Base-by-base conservation (phyloP, 2,329 filamentous ascomycete genomes). In the Ceratocystis colombiana region DNA sequence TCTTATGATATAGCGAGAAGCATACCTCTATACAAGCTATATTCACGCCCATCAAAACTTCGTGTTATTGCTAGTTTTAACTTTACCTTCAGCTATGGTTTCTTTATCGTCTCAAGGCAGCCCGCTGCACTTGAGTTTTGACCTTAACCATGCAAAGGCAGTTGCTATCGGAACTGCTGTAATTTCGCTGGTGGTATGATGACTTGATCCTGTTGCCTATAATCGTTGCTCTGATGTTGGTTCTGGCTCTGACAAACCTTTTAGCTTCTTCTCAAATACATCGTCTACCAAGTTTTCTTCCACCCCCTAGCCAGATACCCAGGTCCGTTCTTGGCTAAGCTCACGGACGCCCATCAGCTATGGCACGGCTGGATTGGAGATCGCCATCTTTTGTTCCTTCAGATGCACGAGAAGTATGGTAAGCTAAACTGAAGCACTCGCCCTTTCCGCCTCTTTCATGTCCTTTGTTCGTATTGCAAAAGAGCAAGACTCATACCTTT, bases 311-410 rank as follows among this genome's bases (percentile, higher is more conserved):
- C 84, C 20, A 83, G 81, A 67, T 86, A 87, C 69, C 86, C 85
- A 1, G 86, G 85, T 1, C 86, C 86, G 0, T 75, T 86, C 61
- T 72, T 87, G 53, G 84, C 83, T 67, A 86, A 83, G 71, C 74
- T 87, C 70, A 85, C 84, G n/a, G 80, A 85, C 71, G 82, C 77
- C 69, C 82, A 86, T 71, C 83, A 86, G 73, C 81, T 88, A 37
- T 92, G 89, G 74, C 85, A 90, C 70, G 87, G 88, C 61, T 88
- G 85, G 75, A 86, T 84, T 71, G 89, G 88, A 64, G 85, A 88
- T 70, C 82, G 88, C 1, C 88, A 92, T 72, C 80, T 92, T 20
- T 84, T 88, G 72, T 86, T 90, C 71, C 85, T 85, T 77, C 79
- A 81, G 37, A 79, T 87, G 70, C 90, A 95, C 73, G 77, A 86